A percentile compares a stretch with the other conserved stretches of the same genome.
Conservation (phyloP, 495 filamentous ascomycete genomes). For the Daldinia loculata region DNA sequence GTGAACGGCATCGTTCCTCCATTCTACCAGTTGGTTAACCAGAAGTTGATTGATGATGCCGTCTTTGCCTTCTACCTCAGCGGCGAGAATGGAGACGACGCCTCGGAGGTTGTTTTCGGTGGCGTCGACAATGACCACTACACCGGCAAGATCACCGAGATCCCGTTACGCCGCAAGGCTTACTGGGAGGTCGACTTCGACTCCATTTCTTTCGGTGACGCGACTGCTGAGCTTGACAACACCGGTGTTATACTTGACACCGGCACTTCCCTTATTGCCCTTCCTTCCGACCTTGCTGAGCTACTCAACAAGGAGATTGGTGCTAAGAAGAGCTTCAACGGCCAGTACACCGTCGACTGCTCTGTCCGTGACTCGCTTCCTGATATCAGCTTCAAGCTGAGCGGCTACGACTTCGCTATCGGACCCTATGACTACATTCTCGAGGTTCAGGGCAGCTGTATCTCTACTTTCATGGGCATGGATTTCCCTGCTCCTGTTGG, state of each 20-base stretch:
- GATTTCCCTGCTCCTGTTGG: constrained; percentile 92
- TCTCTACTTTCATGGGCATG: constrained; percentile 98
- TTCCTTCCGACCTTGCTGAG: constrained; percentile 91
- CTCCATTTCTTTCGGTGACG: constrained; percentile 84
- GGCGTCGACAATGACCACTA: constrained; percentile 88
- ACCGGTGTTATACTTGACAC: constrained; percentile 98
- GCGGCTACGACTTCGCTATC: constrained; percentile 91
- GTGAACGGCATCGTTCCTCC: constrained; percentile 95
- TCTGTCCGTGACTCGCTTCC: constrained; percentile 80
- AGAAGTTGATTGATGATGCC: constrained; percentile 86
- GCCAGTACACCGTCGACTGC: constrained; percentile 95
- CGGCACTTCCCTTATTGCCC: constrained; percentile 96
- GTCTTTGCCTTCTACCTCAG: constrained; percentile 97
- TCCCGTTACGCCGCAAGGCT: constrained; percentile 95
- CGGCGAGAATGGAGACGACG: constrained; percentile 71
- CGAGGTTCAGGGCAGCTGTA: constrained; percentile 93
- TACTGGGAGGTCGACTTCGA: constrained; percentile 99
- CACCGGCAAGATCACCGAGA: constrained; percentile 87
- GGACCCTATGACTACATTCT: constrained; percentile 92
- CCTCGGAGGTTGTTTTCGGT: constrained; percentile 91
- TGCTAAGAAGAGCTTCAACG: constrained; percentile 94
- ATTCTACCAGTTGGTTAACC: constrained; percentile 94
- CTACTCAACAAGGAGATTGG: constrained; percentile 98
- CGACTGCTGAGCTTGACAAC: constrained; percentile 84
- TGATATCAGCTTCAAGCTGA: constrained; percentile 86